Conservation (phyloP, 2,329 filamentous ascomycete genomes). For the Fonsecaea pedrosoi region DNA sequence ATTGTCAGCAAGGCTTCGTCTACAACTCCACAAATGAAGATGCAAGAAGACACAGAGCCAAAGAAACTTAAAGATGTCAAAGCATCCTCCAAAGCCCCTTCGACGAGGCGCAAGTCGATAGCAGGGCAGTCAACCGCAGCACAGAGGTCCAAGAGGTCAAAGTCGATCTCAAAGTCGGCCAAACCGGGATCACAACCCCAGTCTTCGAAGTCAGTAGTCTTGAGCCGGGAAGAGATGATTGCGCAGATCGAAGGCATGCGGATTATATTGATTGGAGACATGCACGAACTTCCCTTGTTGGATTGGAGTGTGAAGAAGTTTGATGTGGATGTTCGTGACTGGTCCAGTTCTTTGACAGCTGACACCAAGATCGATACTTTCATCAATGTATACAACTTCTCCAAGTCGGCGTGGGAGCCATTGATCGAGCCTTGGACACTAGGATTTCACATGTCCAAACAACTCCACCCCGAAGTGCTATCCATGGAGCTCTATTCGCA, state of each 20-base stretch:
- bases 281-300: conserved; percentile 92
- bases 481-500: conserved; percentile 86
- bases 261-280: conserved; percentile 90
- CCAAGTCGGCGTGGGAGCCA: conserved; percentile 97
- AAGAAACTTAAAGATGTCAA: conserved; percentile 57
- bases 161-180: conserved; percentile 53
- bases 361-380: conserved; percentile 93
- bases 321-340: conserved; percentile 82
- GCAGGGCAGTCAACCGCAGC: conserved; percentile 52
- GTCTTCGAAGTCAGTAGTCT: conserved; percentile 58
- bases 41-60: conserved; percentile 60
- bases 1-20: conserved; percentile 86
- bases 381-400: conserved; percentile 98
- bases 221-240: conserved; percentile 80
- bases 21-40: conserved; percentile 49
- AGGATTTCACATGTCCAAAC: conserved; percentile 85
- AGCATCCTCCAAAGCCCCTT: conserved; percentile 44
- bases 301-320: conserved; percentile 94
- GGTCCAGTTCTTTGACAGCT: conserved; percentile 85
- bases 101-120: conserved; percentile 57
- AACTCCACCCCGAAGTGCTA: conserved; percentile 75
- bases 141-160: conserved; percentile 54
- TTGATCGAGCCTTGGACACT: conserved; percentile 95
- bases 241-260: conserved; percentile 86
- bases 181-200: conserved; percentile 40